Conservation (phyloP, 352 stramenopile genomes). For the Halophytophthora polymorphica region DNA sequence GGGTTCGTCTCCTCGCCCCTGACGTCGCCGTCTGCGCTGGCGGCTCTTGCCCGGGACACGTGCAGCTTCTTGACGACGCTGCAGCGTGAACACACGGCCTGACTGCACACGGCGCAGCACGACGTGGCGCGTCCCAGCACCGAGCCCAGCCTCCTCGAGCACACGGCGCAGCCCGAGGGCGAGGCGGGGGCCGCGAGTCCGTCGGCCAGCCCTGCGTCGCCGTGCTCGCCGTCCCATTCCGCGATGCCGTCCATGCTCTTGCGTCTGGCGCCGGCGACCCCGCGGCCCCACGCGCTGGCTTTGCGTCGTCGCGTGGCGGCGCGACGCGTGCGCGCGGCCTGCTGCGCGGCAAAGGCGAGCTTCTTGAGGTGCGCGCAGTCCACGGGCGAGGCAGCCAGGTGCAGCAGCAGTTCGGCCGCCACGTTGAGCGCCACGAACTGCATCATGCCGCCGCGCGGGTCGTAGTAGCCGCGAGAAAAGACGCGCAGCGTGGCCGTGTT, state of each 20-base stretch:
- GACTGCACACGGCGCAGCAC: constrained; percentile 28
- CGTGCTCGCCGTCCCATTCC: constrained; percentile 25
- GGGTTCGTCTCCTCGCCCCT: no score
- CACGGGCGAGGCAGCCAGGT: constrained; percentile 31
- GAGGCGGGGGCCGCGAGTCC: constrained; percentile 7
- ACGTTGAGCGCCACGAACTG: constrained; percentile 40
- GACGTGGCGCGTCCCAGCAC: constrained; percentile 31
- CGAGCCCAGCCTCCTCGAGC: constrained; percentile 26
- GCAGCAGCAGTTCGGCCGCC: constrained; percentile 39
- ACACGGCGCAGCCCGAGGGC: constrained; percentile 34
- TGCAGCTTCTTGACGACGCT: constrained; percentile 49
- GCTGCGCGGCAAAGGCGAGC: constrained; percentile 45
- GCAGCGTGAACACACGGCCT: constrained; percentile 45
- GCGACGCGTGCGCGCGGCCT: constrained; percentile 29
- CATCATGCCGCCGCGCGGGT: constrained; percentile 51
- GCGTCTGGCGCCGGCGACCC: background rate
- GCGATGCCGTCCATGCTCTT: constrained; percentile 33
- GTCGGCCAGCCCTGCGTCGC: constrained; percentile 1
- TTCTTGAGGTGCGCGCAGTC: constrained; percentile 64
- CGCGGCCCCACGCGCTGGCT: background rate
- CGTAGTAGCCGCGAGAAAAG: constrained; percentile 55
- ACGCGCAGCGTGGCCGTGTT: constrained; percentile 35
- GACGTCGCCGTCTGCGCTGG: constrained; percentile 5
- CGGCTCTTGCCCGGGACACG: constrained; percentile 17
- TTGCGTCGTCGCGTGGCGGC: constrained; percentile 17